Base-by-base conservation (phyloP, 2,329 filamentous ascomycete species). In the Cercospora zeina region DNA sequence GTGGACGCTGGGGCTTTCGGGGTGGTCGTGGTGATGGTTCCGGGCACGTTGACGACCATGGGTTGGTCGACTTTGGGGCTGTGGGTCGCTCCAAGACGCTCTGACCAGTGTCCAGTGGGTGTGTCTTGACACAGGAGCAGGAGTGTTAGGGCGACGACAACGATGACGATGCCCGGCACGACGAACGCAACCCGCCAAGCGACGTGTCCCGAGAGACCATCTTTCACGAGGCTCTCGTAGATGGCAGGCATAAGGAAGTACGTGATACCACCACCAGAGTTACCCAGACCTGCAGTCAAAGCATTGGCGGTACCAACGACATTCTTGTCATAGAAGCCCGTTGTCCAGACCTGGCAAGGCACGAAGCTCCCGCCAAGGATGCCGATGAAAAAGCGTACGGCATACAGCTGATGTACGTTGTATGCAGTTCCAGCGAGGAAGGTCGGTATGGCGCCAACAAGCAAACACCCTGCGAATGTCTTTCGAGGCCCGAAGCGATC, bases 181-280 rank as follows among this genome's bases (percentile, higher is more conserved):
- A 96, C 80, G 73, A 96, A 96, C 2, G 91, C 84, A 1, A 96
- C 85, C 27, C 92, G 85, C 92, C 93, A 96, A 2, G 92, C 89
- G 37, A 86, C 82, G 68, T 89, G 86, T 1, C 85, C 56, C 14
- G 63, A 59, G 10, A 68, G 64, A 16, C 64, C 64, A 45, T 69
- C 65, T 1, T 47, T 54, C n/a, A 61, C 62, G 3, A 72, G 56
- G 53, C 68, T 65, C 16, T 68, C 54, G 76, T 89, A 95, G 61
- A 96, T 87, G 4, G 90, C 90, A 1, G 93, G 92, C 91, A 96
- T 96, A 69, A 93, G 85, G 75, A 96, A 96, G 79, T 96, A 96
- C 1, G 92, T 96, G 68, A 96, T 89, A 60, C 93, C 93, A 66
- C 92, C 93, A 62, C 93, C 92, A 27, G 90, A 85, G 70, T 96